These are phyloP conservation scores for Colletotrichum lupini DNA, from an alignment of 2,329 filamentous ascomycete species.

Conservation along the genomic window DNA sequence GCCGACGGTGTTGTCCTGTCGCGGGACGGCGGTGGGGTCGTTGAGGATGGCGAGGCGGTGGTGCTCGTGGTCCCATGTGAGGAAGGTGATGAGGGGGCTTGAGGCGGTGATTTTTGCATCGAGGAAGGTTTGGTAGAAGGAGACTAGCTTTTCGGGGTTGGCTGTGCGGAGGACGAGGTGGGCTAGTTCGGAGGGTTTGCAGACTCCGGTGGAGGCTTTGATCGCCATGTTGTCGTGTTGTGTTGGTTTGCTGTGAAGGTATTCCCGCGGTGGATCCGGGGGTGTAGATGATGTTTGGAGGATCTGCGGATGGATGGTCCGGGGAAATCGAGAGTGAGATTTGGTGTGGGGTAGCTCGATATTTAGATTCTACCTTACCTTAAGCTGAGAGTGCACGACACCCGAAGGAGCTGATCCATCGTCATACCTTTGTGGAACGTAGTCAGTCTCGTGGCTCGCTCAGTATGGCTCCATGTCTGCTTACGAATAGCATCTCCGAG, in stretches of 20 bases:
- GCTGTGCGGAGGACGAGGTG: slow-evolving; percentile 24
- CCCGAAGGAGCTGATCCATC: too few relatives aligned
- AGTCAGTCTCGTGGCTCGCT: too few relatives aligned
- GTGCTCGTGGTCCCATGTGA: slow-evolving; percentile 59
- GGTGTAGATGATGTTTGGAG: background rate
- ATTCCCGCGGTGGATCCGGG: too few relatives aligned
- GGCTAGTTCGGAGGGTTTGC: slow-evolving; percentile 25
- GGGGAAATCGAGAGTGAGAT: background rate
- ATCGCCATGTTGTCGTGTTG: slow-evolving; percentile 11
- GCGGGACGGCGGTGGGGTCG: slow-evolving; percentile 40
- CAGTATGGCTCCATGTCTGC: background rate
- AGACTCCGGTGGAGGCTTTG: background rate
- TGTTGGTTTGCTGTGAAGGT: too few relatives aligned
- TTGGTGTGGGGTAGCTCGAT: background rate
- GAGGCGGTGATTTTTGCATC: slow-evolving; percentile 44
- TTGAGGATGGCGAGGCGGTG: slow-evolving; percentile 56
- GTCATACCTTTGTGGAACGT: too few relatives aligned
- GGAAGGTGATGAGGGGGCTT: slow-evolving; percentile 46
- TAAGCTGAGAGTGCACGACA: background rate
- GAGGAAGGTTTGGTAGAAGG: slow-evolving; percentile 51
- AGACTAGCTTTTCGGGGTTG: slow-evolving; percentile 38
- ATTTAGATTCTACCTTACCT: background rate
- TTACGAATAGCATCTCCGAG: background rate
- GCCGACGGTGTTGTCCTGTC: slow-evolving; percentile 42
- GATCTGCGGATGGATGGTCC: too few relatives aligned